Conservation (phyloP, 345 rosid genomes). For the Alliaria petiolata region DNA sequence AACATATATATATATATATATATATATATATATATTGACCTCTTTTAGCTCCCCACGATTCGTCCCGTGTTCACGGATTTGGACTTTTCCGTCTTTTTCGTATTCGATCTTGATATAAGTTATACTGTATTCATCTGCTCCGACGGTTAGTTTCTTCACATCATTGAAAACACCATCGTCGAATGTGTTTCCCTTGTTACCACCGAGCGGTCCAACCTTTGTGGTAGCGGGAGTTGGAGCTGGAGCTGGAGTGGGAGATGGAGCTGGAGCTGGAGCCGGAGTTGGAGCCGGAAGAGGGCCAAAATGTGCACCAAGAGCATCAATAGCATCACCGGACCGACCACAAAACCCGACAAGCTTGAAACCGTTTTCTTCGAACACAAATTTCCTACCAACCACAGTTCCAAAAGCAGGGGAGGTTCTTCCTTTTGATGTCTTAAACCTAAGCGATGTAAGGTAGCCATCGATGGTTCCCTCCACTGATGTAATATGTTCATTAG, state of each 20-base stretch:
- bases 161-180: background rate
- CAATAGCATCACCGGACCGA: slow-evolving; percentile 2
- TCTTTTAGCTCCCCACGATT: no score
- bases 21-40: no score
- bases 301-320: slow-evolving; percentile 26
- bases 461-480: slow-evolving; percentile 27
- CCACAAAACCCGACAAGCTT: slow-evolving; percentile 31
- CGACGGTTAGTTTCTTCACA: no score
- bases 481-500: slow-evolving; percentile 21
- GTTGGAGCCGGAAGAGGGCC: background rate
- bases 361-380: slow-evolving; percentile 1
- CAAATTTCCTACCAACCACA: slow-evolving; percentile 21
- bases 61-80: no score
- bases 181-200: slow-evolving; percentile 3
- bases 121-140: no score
- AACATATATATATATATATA: no score
- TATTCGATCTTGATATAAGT: no score
- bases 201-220: slow-evolving; percentile 20
- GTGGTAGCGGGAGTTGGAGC: background rate
- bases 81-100: no score
- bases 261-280: background rate
- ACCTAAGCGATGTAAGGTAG: slow-evolving; percentile 5
- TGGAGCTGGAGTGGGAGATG: background rate
- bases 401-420: slow-evolving; percentile 19
- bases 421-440: slow-evolving; percentile 29